Base-by-base conservation (phyloP, 2,329 filamentous ascomycete species). In the Penicillium rolfsii region DNA sequence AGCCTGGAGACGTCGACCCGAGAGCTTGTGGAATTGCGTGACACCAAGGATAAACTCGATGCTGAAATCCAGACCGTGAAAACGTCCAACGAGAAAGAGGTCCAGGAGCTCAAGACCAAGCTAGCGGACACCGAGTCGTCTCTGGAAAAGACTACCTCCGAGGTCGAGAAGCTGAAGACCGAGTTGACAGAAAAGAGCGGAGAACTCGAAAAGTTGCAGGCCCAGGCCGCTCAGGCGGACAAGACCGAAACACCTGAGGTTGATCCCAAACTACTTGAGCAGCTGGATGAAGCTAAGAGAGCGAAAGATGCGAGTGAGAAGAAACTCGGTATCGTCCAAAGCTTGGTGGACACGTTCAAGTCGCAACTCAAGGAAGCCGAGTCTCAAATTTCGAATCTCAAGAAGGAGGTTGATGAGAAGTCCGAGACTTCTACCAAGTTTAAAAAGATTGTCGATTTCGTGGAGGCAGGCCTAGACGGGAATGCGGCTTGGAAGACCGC, bases 1-100 rank as follows among this genome's bases (percentile, higher is more conserved):
- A 90, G 83, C 59, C 77, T 93, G 1, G 89, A 93, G 71, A 84
- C 84, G 54, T 85, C 88, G 0, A 89, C 87, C 1, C 81, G 85
- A 12, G 87, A 91, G 67, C 78, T 92, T 6, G 82, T 83, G 52
- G 79, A 78, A 11, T 70, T 86, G 64, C 81, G 80, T 40, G 85
- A 87, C 24, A 77, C 75, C 28, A 83, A 83, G 62, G 80, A 84
- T 28, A 81, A 75, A 28, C 78, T 81, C 24, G 78, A 83, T 57
- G 63, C 74, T 2, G 79, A 84, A 64, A 75, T 86, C 30, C 72
- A 80, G 22, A 74, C 72, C 41, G 74, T 81, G 52, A 77, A 80
- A 57, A 73, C 77, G 16, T 67, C 76, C 5, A 74, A 78, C 19
- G 70, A 79, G 54, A 73, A 71, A n/a, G 76, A 82, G 48, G 72